A percentile compares a stretch with the other conserved stretches of the same genome.
Conservation (phyloP, 1,284 basidiomycete genomes). For the Cystobasidium pallidum region DNA sequence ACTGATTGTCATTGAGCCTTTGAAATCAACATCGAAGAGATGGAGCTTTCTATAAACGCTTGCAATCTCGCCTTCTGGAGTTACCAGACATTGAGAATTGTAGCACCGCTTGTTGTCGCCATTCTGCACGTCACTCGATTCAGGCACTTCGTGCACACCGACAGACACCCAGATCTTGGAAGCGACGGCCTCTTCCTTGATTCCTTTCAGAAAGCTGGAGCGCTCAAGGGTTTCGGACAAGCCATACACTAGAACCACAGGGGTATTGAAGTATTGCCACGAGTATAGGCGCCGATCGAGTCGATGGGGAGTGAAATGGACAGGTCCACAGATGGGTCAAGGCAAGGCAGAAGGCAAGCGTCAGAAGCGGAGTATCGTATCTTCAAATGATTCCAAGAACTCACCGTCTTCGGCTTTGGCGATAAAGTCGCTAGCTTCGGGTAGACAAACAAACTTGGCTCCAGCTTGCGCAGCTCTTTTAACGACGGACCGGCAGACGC, state of each 20-base stretch:
- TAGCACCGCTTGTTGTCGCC: slow-evolving; percentile 55
- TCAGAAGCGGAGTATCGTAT: background rate
- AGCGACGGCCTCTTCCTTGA: slow-evolving; percentile 57
- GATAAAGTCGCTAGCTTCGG: slow-evolving; percentile 63
- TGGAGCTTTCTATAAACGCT: slow-evolving; percentile 56
- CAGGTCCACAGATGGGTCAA: background rate
- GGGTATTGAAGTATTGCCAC: background rate
- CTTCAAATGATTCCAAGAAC: slow-evolving; percentile 49
- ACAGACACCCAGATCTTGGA: slow-evolving; percentile 58
- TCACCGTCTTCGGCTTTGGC: slow-evolving; percentile 54
- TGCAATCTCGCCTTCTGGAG: slow-evolving; percentile 55
- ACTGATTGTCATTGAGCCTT: slow-evolving; percentile 53
- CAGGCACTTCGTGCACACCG: slow-evolving; percentile 60
- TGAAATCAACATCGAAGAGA: slow-evolving; percentile 61
- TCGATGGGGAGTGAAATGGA: background rate
- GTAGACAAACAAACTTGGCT: slow-evolving; percentile 59
- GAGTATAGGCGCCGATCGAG: background rate
- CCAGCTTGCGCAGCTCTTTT: slow-evolving; percentile 57
- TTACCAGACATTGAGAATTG: slow-evolving; percentile 61
- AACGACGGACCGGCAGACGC: slow-evolving; percentile 56
- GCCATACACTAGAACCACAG: slow-evolving; percentile 45
- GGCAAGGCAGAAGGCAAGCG: background rate
- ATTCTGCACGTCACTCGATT: slow-evolving; percentile 38
- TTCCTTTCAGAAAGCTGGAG: slow-evolving; percentile 54
- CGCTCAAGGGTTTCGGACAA: slow-evolving; percentile 53